A percentile compares a stretch with the other conserved stretches of the same genome.
phyloP scores from a whole-genome alignment of 169 alveolate genomes.

The Eimeria necatrix region DNA sequence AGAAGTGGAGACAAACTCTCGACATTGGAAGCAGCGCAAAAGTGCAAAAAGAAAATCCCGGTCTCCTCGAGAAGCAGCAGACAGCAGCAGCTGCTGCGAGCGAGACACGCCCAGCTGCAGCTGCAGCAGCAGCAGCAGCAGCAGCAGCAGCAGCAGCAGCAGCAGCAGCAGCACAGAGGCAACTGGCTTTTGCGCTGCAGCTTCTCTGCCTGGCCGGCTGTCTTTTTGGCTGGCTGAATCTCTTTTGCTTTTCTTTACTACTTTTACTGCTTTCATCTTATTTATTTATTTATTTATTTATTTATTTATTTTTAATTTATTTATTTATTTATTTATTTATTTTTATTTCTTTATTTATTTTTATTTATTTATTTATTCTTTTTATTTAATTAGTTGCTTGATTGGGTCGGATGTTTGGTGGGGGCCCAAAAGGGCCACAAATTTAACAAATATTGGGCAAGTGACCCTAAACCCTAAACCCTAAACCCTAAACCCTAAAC shows the following conservation, averaged over 20 bases:
- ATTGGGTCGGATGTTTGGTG: too few species aligned
- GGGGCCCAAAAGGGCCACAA: neutral
- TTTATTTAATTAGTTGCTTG: too few species aligned
- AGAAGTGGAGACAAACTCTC: neutral
- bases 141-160: neutral
- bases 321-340: too few species aligned
- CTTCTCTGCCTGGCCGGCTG: too few species aligned
- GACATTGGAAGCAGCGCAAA: neutral
- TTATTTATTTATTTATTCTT: too few species aligned
- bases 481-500: constrained; percentile 31
- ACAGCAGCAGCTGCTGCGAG: neutral
- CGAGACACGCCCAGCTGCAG: neutral
- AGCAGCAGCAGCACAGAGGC: neutral
- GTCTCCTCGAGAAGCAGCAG: neutral
- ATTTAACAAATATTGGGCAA: neutral
- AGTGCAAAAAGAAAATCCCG: neutral
- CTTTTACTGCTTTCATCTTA: too few species aligned
- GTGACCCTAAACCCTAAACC: neutral
- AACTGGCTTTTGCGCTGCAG: too few species aligned
- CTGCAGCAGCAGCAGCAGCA: neutral
- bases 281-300: too few species aligned
- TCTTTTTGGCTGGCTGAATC: too few species aligned
- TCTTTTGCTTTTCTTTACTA: too few species aligned
- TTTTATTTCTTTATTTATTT: too few species aligned
- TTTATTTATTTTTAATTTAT: too few species aligned